Evolutionary conservation across 1,139 yeast genomes (phyloP).

Genomic region (Zygosaccharomyces pseudobailii): DNA sequence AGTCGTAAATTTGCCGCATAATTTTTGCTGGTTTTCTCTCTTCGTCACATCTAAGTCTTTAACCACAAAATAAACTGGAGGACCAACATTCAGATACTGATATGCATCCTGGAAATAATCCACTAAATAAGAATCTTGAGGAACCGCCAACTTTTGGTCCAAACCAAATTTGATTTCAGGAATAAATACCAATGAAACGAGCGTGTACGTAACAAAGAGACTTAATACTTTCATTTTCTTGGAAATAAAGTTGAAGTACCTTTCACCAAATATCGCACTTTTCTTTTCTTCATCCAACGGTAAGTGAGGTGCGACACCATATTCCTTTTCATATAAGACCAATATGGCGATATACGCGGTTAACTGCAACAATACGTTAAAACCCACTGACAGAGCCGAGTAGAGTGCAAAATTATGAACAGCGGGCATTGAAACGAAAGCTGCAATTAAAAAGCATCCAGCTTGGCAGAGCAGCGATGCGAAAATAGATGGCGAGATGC

Average conservation of each 20-base stretch:
- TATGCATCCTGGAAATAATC: conserved; percentile 76
- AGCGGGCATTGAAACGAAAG: conserved; percentile 89
- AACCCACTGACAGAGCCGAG: conserved; percentile 78
- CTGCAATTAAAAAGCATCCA: conserved; percentile 71
- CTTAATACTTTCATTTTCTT: conserved; percentile 47
- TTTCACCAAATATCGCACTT: conserved; percentile 20
- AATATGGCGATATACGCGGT: conserved; percentile 76
- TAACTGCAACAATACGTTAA: conserved; percentile 74
- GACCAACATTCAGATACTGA: conserved; percentile 74
- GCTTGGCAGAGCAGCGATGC: conserved; percentile 74
- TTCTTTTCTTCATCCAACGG: conserved; percentile 7
- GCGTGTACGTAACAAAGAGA: conserved; percentile 57
- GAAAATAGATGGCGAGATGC: conserved; percentile 83
- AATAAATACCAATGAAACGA: conserved; percentile 59
- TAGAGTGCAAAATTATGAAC: conserved; percentile 88
- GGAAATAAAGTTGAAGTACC: conserved; percentile 58
- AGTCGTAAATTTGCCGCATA: conserved; percentile 85
- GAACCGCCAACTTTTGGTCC: conserved; percentile 86
- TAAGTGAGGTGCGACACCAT: neutral
- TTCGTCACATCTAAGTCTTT: conserved; percentile 58
- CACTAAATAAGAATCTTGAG: conserved; percentile 73
- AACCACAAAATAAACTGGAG: conserved; percentile 84
- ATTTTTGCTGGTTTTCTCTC: conserved; percentile 57
- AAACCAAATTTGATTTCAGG: conserved; percentile 74
- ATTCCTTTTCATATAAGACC: conserved; percentile 28